Conservation (phyloP, 2,329 filamentous ascomycete species). For the Cladosporium sp. region DNA sequence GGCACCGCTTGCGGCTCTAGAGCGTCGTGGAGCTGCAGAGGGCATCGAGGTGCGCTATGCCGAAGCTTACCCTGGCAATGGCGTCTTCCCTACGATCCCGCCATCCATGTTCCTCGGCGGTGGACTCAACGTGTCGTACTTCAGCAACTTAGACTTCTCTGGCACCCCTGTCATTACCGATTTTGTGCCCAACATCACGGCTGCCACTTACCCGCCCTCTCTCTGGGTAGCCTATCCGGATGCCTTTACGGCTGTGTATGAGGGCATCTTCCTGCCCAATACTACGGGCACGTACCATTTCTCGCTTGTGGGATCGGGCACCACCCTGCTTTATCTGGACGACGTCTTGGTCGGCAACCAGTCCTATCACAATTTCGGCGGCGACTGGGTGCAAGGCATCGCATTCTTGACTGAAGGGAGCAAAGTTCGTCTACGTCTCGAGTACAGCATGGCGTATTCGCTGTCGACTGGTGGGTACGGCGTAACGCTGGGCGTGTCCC, state of each 20-base stretch:
- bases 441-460: conserved; percentile 14
- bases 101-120: conserved; percentile 10
- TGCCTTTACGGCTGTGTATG: conserved; percentile 11
- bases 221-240: conserved; percentile 13
- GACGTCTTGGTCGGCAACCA: conserved; percentile 6
- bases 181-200: conserved; percentile 13
- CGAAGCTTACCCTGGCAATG: conserved; percentile 14
- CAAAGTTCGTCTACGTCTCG: neutral
- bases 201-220: conserved; percentile 4
- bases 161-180: conserved; percentile 6
- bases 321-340: conserved; percentile 7
- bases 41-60: conserved; percentile 10
- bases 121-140: conserved; percentile 12
- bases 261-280: conserved; percentile 11
- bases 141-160: conserved; percentile 8
- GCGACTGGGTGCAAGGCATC: conserved; percentile 13
- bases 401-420: conserved; percentile 1
- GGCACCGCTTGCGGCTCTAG: conserved; percentile 8
- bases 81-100: conserved; percentile 5
- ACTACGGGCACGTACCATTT: conserved; percentile 13
- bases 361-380: conserved; percentile 14
- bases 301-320: conserved; percentile 11
- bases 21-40: conserved; percentile 2
- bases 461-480: conserved; percentile 14
- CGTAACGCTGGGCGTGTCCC: conserved; percentile 6